Evolutionary conservation across 257 asterid genomes (phyloP).

Genomic region (Solanum sparsipilum): DNA sequence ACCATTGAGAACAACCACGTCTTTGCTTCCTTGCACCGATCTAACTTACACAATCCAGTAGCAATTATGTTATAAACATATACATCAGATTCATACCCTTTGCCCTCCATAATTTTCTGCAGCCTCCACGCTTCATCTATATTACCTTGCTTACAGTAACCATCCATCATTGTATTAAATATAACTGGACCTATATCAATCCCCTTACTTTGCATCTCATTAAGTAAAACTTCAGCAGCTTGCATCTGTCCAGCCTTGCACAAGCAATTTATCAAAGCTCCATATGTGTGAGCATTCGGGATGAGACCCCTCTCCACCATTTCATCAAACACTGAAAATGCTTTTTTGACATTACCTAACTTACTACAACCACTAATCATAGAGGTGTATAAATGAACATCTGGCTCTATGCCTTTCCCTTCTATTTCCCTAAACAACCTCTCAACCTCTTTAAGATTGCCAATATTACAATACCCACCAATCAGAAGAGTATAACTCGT

Average conservation of each 20-base stretch:
- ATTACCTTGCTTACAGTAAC: slow-evolving; percentile 75
- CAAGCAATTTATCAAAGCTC: slow-evolving; percentile 59
- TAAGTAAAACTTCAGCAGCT: slow-evolving; percentile 50
- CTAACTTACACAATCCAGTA: slow-evolving; percentile 44
- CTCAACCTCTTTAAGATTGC: slow-evolving; percentile 40
- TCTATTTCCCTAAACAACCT: slow-evolving; percentile 57
- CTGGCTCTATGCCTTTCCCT: slow-evolving; percentile 36
- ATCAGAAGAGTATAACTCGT: slow-evolving; percentile 61
- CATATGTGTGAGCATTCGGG: slow-evolving; percentile 64
- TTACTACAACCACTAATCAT: slow-evolving; percentile 51
- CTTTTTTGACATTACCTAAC: slow-evolving; percentile 37
- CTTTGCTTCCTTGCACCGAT: slow-evolving; percentile 60
- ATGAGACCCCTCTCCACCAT: slow-evolving; percentile 49
- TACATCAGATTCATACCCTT: slow-evolving; percentile 62
- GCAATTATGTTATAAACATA: slow-evolving; percentile 58
- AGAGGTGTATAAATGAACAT: slow-evolving; percentile 42
- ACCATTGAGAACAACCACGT: slow-evolving; percentile 46
- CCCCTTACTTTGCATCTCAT: slow-evolving; percentile 77
- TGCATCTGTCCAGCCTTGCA: slow-evolving; percentile 63
- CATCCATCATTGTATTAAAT: slow-evolving; percentile 77
- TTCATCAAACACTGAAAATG: slow-evolving; percentile 63
- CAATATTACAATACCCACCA: slow-evolving; percentile 20
- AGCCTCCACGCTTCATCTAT: slow-evolving; percentile 61
- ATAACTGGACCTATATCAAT: slow-evolving; percentile 46
- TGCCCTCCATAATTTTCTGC: slow-evolving; percentile 48